These are phyloP conservation scores for Hygrophila difformis DNA, from an alignment of 257 asterid species.

Conservation along the genomic window DNA sequence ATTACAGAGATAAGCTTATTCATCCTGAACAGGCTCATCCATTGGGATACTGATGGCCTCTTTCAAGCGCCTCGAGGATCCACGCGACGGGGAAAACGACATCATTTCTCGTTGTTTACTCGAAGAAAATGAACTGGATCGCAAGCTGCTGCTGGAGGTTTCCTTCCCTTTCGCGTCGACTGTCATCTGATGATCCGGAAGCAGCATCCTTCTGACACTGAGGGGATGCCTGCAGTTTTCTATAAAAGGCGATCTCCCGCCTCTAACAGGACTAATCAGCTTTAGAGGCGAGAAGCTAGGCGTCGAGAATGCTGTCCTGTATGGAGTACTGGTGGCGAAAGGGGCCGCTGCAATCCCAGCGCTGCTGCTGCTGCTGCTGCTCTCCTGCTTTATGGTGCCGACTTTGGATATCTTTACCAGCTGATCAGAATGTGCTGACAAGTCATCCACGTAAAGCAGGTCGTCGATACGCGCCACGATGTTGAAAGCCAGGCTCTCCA, in stretches of 20 bases:
- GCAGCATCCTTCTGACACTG: conserved; percentile 54
- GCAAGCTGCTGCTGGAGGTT: conserved; percentile 19
- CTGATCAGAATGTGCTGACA: conserved; percentile 49
- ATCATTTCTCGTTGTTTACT: conserved; percentile 21
- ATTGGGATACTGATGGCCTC: conserved; percentile 20
- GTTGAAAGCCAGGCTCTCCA: conserved; percentile 84
- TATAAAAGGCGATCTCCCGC: conserved; percentile 50
- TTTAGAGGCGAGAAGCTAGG: conserved; percentile 57
- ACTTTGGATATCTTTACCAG: conserved; percentile 24
- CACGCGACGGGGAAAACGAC: conserved; percentile 27
- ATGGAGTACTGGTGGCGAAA: conserved; percentile 72
- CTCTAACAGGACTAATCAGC: conserved; percentile 48
- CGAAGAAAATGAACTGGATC: conserved; percentile 28
- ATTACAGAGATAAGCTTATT: no score
- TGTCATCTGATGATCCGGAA: conserved; percentile 57
- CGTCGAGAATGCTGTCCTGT: conserved; percentile 39
- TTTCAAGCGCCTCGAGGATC: no score
- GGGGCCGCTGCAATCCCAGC: conserved; percentile 37
- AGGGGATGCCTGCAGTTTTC: conserved; percentile 39
- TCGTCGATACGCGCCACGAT: conserved; percentile 79
- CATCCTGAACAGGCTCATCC: conserved; percentile 19
- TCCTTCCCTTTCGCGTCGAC: conserved; percentile 25
- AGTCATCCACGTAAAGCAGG: conserved; percentile 71
- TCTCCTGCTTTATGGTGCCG: conserved; percentile 36
- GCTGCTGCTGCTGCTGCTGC: conserved; percentile 17